Conservation (phyloP, 805 yeast species). For the Huiozyma naganishii region DNA sequence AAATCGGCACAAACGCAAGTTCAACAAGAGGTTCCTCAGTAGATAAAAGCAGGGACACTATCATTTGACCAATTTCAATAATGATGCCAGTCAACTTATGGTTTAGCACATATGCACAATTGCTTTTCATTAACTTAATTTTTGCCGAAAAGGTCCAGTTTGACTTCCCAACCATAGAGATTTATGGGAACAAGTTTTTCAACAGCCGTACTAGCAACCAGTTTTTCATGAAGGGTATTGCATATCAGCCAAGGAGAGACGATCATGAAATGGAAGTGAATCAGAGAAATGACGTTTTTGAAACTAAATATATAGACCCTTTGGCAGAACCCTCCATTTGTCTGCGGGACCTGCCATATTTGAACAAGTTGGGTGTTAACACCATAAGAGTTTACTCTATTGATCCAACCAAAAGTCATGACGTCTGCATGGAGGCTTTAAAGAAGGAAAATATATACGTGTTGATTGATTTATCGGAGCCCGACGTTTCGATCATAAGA, state of each 20-base stretch:
- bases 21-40: background rate
- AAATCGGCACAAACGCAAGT: background rate
- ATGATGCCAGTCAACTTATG: too few relatives aligned
- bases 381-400: constrained; percentile 80
- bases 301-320: constrained; percentile 52
- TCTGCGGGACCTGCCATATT: constrained; percentile 72
- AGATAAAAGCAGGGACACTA: background rate
- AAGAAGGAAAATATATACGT: constrained; percentile 86
- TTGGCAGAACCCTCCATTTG: constrained; percentile 62
- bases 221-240: constrained; percentile 80
- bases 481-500: constrained; percentile 67
- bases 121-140: too few relatives aligned
- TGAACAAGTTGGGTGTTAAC: constrained; percentile 58
- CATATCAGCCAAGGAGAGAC: constrained; percentile 58
- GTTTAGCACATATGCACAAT: too few relatives aligned
- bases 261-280: constrained; percentile 28
- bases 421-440: constrained; percentile 62
- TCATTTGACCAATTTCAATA: background rate
- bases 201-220: constrained; percentile 62
- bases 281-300: constrained; percentile 2
- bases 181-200: constrained; percentile 69
- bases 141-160: too few relatives aligned
- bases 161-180: constrained; percentile 35
- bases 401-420: constrained; percentile 62
- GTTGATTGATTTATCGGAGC: constrained; percentile 82